A percentile compares a stretch with the other conserved stretches of the same genome.
Evolutionary conservation across 805 yeast genomes (phyloP).

Genomic region (Wickerhamomyces canadensis): DNA sequence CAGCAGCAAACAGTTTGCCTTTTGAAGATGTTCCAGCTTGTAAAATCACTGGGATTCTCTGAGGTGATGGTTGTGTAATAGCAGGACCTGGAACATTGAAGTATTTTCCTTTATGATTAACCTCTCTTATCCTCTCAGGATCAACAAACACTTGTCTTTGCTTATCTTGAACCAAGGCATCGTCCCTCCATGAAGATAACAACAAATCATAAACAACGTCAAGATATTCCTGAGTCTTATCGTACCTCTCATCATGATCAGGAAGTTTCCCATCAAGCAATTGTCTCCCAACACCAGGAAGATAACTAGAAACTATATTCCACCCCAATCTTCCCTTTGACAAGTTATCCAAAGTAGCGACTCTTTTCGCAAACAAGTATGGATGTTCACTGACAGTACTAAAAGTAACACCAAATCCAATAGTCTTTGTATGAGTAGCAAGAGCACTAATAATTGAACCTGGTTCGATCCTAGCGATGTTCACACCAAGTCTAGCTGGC

Average conservation of each 20-base stretch:
- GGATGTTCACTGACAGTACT: slow-evolving; percentile 37
- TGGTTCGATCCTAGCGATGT: slow-evolving; percentile 33
- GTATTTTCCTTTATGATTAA: slow-evolving; percentile 33
- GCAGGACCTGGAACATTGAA: slow-evolving; percentile 28
- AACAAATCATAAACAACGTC: slow-evolving; percentile 32
- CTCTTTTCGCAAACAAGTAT: slow-evolving; percentile 32
- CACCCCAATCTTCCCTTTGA: slow-evolving; percentile 37
- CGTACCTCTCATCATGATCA: slow-evolving; percentile 34
- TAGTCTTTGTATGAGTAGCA: slow-evolving; percentile 32
- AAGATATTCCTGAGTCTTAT: slow-evolving; percentile 32
- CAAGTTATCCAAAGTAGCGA: slow-evolving; percentile 36
- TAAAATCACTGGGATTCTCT: slow-evolving; percentile 36
- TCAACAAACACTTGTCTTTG: slow-evolving; percentile 25
- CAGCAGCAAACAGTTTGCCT: slow-evolving; percentile 37
- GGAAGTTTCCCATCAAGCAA: slow-evolving; percentile 30
- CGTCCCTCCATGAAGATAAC: slow-evolving; percentile 35
- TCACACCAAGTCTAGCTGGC: slow-evolving; percentile 26
- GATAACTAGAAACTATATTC: slow-evolving; percentile 36
- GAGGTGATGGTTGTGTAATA: slow-evolving; percentile 36
- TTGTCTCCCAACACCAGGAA: slow-evolving; percentile 32
- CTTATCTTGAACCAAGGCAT: slow-evolving; percentile 21
- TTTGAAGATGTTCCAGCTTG: slow-evolving; percentile 37
- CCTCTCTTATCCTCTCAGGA: slow-evolving; percentile 31
- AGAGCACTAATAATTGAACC: slow-evolving; percentile 31
- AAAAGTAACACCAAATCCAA: slow-evolving; percentile 34